Percentiles rank a stretch among this genome's conserved stretches.
These are phyloP conservation scores for Pythium oligandrum DNA, from an alignment of 352 stramenopile species.

Conservation along the genomic window DNA sequence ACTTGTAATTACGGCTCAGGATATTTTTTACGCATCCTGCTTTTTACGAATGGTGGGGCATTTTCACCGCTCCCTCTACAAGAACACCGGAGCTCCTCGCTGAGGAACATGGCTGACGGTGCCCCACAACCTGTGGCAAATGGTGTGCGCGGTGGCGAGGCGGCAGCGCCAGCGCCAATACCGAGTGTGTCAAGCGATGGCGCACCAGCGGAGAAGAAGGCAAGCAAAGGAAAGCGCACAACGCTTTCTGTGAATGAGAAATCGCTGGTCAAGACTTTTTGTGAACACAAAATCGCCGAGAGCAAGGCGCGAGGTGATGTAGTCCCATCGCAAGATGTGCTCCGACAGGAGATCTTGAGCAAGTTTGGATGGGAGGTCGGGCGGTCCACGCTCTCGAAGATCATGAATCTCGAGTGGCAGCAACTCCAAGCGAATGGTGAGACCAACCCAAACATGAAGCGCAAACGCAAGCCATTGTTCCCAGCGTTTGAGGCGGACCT, in stretches of 20 bases:
- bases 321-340: constrained; percentile 54
- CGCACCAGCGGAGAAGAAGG: too few species aligned
- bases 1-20: too few species aligned
- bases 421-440: constrained; percentile 34
- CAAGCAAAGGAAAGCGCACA: constrained; percentile 25
- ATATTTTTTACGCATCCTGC: too few species aligned
- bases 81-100: constrained; percentile 6
- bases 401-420: constrained; percentile 65
- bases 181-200: constrained; percentile 3
- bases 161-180: neutral
- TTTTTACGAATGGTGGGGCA: neutral
- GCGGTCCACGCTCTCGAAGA: constrained; percentile 73
- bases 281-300: constrained; percentile 55
- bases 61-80: constrained; percentile 16
- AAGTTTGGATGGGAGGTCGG: constrained; percentile 63
- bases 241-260: constrained; percentile 71
- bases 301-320: constrained; percentile 47
- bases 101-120: too few species aligned
- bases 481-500: constrained; percentile 64
- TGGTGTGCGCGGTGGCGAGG: too few species aligned
- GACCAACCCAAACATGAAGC: constrained; percentile 74
- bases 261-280: constrained; percentile 70
- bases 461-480: constrained; percentile 63
- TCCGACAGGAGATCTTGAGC: constrained; percentile 42
- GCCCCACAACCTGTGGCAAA: too few species aligned